Conservation (phyloP, 2,329 filamentous ascomycete genomes). For the Cadophora sp. region DNA sequence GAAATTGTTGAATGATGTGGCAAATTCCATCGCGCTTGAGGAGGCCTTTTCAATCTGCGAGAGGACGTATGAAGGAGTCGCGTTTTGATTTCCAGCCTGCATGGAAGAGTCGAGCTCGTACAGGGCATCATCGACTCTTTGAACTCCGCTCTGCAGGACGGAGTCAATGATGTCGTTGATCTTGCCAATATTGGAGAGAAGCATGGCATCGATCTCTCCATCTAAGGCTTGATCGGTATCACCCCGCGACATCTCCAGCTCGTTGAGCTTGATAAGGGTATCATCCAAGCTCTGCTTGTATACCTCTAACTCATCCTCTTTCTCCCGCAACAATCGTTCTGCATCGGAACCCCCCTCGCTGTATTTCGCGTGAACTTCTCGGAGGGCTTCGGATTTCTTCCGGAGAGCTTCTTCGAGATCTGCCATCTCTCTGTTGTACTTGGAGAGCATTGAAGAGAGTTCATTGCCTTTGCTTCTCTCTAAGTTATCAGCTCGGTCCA, state of each 20-base stretch:
- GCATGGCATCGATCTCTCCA: conserved; percentile 87
- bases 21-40: conserved; percentile 93
- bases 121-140: conserved; percentile 92
- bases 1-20: conserved; percentile 97
- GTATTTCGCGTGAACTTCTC: conserved; percentile 80
- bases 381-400: conserved; percentile 85
- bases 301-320: conserved; percentile 97
- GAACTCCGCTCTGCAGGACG: conserved; percentile 89
- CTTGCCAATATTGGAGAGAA: conserved; percentile 86
- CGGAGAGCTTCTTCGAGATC: conserved; percentile 92
- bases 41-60: conserved; percentile 98
- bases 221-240: conserved; percentile 83
- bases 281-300: conserved; percentile 99
- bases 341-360: conserved; percentile 85
- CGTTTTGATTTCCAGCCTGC: conserved; percentile 98
- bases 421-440: conserved; percentile 97
- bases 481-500: conserved; percentile 89
- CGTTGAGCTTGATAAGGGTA: conserved; percentile 89
- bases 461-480: conserved; percentile 95
- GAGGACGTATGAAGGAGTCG: conserved; percentile 90
- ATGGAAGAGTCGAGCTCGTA: conserved; percentile 98
- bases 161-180: conserved; percentile 98
- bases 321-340: conserved; percentile 84
- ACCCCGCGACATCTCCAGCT: conserved; percentile 77
- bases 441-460: conserved; percentile 89